These are phyloP conservation scores for Ambrosia hybrid DNA, from an alignment of 140 eudicot genomes.

Conservation along the genomic window DNA sequence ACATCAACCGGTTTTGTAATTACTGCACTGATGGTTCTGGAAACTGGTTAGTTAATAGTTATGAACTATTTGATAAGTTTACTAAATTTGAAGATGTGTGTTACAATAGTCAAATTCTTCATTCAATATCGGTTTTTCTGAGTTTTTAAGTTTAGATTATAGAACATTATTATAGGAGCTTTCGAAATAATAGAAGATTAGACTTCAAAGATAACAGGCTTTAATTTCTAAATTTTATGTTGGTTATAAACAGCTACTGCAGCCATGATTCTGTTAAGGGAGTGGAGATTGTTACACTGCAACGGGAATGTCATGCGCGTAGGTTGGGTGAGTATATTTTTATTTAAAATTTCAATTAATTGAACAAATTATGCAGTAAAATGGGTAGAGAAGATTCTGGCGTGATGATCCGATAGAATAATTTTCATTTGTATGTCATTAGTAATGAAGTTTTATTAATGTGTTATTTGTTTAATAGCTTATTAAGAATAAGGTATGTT, in stretches of 20 bases:
- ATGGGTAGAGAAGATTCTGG: not conserved
- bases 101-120: too few species aligned
- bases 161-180: not conserved
- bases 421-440: not conserved
- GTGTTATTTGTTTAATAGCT: too few species aligned
- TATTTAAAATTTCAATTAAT: not conserved
- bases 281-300: constrained; percentile 61
- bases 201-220: not conserved
- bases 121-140: too few species aligned
- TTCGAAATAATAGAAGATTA: not conserved
- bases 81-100: too few species aligned
- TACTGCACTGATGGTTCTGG: constrained; percentile 74
- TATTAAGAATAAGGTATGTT: too few species aligned
- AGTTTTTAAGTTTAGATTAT: too few species aligned
- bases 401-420: not conserved
- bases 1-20: constrained; percentile 69
- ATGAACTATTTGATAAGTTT: too few species aligned
- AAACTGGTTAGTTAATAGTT: constrained; percentile 55
- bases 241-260: constrained; percentile 60
- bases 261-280: constrained; percentile 63
- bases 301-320: constrained; percentile 60
- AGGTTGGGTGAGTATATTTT: constrained; percentile 69
- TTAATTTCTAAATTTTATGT: not conserved
- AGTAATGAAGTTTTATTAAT: not conserved
- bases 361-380: not conserved